Conservation (phyloP, 1,284 basidiomycete genomes). For the Porogramme epimiltina region DNA sequence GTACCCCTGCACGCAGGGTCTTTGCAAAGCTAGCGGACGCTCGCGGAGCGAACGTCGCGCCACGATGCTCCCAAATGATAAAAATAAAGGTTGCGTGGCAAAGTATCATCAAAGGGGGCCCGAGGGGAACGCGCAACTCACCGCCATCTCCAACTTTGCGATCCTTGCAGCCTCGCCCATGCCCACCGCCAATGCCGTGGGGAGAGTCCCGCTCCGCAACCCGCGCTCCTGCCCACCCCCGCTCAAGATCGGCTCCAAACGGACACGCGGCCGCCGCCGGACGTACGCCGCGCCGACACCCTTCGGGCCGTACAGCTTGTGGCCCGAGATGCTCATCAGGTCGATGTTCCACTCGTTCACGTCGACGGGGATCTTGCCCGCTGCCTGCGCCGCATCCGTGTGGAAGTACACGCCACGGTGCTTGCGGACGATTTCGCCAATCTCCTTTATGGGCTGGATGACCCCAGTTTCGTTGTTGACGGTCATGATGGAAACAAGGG, state of each 20-base stretch:
- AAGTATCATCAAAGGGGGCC: conserved; percentile 54
- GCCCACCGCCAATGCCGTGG: conserved; percentile 90
- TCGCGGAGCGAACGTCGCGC: conserved; percentile 23
- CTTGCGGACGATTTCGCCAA: conserved; percentile 83
- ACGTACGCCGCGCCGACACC: conserved; percentile 96
- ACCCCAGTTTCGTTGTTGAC: conserved; percentile 99
- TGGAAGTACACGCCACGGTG: conserved; percentile 93
- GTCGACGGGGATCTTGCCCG: conserved; percentile 89
- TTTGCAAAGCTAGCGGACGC: conserved; percentile 52
- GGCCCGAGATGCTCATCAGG: conserved; percentile 94
- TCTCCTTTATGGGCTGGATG: conserved; percentile 96
- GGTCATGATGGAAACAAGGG: conserved; percentile 85
- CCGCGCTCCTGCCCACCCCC: conserved; percentile 99
- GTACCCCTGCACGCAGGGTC: conserved; percentile 88
- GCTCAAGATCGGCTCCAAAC: conserved; percentile 93
- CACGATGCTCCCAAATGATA: conserved; percentile 31
- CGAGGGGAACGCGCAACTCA: conserved; percentile 49
- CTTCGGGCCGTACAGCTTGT: conserved; percentile 99
- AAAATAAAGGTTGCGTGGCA: conserved; percentile 29
- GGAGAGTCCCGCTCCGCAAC: conserved; percentile 90
- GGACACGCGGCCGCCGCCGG: conserved; percentile 88
- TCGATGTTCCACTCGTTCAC: conserved; percentile 97
- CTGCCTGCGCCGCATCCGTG: conserved; percentile 97
- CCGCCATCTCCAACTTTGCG: conserved; percentile 89
- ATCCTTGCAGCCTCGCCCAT: conserved; percentile 95